phyloP scores from a whole-genome alignment of 2,329 filamentous ascomycete genomes.

The Alternaria viburni region DNA sequence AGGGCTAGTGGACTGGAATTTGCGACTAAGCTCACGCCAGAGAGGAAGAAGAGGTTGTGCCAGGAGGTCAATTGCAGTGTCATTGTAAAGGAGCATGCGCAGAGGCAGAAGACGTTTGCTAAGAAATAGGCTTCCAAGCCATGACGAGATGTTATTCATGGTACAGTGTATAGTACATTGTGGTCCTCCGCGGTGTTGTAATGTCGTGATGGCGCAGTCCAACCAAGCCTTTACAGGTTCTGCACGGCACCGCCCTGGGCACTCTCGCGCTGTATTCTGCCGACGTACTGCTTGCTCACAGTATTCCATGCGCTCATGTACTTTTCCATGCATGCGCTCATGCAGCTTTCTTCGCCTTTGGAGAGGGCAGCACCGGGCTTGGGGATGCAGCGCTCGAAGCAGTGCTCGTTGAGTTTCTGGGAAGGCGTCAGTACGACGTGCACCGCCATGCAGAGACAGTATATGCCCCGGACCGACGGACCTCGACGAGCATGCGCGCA shows the following conservation, averaged over 20 bases:
- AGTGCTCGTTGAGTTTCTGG: conserved; percentile 61
- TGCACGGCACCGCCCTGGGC: conserved; percentile 9
- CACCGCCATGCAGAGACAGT: neutral
- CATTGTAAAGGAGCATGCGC: conserved; percentile 79
- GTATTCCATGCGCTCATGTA: conserved; percentile 62
- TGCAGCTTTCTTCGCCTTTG: conserved; percentile 57
- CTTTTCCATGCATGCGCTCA: conserved; percentile 61
- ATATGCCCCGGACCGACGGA: neutral
- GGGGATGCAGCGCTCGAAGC: conserved; percentile 62
- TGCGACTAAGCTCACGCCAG: conserved; percentile 74
- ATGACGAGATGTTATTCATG: conserved; percentile 9
- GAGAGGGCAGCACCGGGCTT: conserved; percentile 59
- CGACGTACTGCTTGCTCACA: conserved; percentile 58
- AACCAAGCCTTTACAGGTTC: conserved; percentile 10
- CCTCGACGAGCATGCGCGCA: conserved; percentile 57
- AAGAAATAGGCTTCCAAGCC: conserved; percentile 28
- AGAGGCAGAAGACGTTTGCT: conserved; percentile 59
- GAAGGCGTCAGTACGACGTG: neutral
- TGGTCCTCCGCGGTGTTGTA: neutral
- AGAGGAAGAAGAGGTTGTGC: conserved; percentile 80
- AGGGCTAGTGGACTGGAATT: conserved; percentile 92
- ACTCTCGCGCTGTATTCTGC: conserved; percentile 54
- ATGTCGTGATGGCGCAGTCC: conserved; percentile 3
- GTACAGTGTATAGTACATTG: conserved; percentile 36
- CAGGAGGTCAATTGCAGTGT: conserved; percentile 84